Evolutionary conservation across 2,329 filamentous ascomycete species (phyloP), one percentile per base, ranked within the genome.

Genomic region (Stagonosporopsis tanaceti): DNA sequence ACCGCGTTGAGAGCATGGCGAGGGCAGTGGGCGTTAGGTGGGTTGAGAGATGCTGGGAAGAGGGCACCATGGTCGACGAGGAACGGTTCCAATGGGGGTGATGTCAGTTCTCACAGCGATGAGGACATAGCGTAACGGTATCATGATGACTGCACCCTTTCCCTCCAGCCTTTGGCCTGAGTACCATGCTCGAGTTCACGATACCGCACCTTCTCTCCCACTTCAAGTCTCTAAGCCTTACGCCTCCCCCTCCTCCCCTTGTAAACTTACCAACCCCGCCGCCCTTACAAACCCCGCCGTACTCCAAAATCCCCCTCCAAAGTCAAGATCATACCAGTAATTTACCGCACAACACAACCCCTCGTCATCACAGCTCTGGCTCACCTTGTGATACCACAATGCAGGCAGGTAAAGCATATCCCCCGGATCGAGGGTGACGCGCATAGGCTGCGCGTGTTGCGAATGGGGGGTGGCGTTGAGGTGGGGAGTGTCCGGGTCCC

Each of bases 261-360:
- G 53, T 41, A 66, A 47, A 50, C 57, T 58, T 15, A 74, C 20
- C 39, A 74, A 41, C 4, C 74, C 75, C 6, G 68, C 65, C 3
- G 60, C 67, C 25, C 75, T 62, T 3, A 72, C 80, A 69, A 90
- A 90, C 7, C 79, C 79, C 30, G 80, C 81, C 44, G 84, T 72
- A 2, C 89, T 83, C 77, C 88, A 92, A 34, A 92, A 84, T 0
- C 85, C 83, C 0, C 90, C 89, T 25, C 81, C 81, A 66, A 91
- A 93, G 28, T 92, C 88, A 84, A 93, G 89, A 71, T 94, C 90
- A 64, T 93, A 93, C 89, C 91, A 95, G 74, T 94, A 94, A 68
- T 95, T 95, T 35, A 93, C 87, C 1, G 91, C 90, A 53, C 90
- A 86, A 39, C 90, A 92, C 30, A 93, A 86, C 0, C 88, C 89